Evolutionary conservation across 2,329 filamentous ascomycete species (phyloP), one percentile per base, ranked within the genome.

Genomic region (Scedosporium dehoogii): DNA sequence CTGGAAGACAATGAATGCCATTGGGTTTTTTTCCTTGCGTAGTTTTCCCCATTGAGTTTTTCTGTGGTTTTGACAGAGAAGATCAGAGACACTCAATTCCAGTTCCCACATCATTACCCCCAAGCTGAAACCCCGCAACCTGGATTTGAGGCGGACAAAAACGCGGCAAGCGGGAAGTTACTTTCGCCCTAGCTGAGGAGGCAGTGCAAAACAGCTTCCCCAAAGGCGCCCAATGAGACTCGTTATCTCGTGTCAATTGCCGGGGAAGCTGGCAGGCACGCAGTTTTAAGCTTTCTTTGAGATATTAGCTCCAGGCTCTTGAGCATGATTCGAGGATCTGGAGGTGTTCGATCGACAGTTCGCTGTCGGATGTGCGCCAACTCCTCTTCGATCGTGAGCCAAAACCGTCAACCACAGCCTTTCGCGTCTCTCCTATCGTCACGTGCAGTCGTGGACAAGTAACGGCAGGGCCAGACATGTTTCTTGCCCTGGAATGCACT

Each of bases 151-250:
- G 18, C 44, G 44, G 44, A 18, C 44, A 46, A 14, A 48, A 48
- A 23, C n/a, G 51, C 21, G 51, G 51, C 18, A 23, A 23, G 51
- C 3, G 18, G 51, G 12, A 25, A 14, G 12, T 55, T 9, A 27
- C 23, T n/a, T 55, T 16, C 51, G 51, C 51, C 51, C 51, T 27
- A 55, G 51, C 51, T 55, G 51, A 55, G 18, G 51, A 55, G 51
- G 51, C 51, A 55, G 51, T 55, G 51, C 51, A 55, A 55, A 55
- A 16, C 21, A 55, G 51, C 51, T 55, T 23, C 18, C 18, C 51
- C 51, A 18, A 55, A 23, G 51, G 23, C 51, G 16, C 51, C 51
- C 51, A 55, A 55, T 76, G 65, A 76, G 73, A 1, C 73, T 78
- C 59, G 69, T 38, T 38, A 3, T 3, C 10, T 38, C 33, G 10